phyloP scores from a whole-genome alignment of 805 yeast genomes.

The Wickerhamiella qilinensis region DNA sequence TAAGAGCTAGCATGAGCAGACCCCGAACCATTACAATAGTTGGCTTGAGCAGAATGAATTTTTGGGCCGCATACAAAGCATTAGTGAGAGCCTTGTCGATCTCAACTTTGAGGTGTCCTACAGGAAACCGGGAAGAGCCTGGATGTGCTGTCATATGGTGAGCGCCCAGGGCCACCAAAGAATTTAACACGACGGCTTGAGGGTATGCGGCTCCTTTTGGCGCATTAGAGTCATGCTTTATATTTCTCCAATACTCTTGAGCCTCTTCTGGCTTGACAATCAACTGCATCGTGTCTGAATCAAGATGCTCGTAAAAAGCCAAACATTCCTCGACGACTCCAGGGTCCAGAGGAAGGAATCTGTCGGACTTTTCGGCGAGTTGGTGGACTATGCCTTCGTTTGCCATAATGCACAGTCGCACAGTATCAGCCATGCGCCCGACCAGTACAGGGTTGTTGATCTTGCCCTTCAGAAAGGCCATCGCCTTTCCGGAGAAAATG shows the following conservation, averaged over 20 bases:
- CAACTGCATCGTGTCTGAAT: background rate
- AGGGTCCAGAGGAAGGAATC: background rate
- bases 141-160: no score
- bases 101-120: slow-evolving; percentile 15
- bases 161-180: no score
- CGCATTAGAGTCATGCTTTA: no score
- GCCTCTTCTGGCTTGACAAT: background rate
- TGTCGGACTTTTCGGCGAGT: background rate
- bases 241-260: background rate
- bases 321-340: background rate
- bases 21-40: slow-evolving; percentile 35
- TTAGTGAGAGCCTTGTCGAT: slow-evolving; percentile 33
- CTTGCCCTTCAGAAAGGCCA: background rate
- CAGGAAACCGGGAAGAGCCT: background rate
- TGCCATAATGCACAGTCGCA: background rate
- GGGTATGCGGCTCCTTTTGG: no score
- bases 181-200: no score
- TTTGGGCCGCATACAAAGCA: background rate
- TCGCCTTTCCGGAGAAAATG: background rate
- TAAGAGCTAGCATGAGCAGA: slow-evolving; percentile 27
- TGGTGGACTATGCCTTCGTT: background rate
- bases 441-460: background rate
- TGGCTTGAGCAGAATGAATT: slow-evolving; percentile 25
- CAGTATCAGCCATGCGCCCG: background rate
- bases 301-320: background rate